Evolutionary conservation across 768 basidiomycete genomes (phyloP).

Genomic region (Amyloporia xantha): DNA sequence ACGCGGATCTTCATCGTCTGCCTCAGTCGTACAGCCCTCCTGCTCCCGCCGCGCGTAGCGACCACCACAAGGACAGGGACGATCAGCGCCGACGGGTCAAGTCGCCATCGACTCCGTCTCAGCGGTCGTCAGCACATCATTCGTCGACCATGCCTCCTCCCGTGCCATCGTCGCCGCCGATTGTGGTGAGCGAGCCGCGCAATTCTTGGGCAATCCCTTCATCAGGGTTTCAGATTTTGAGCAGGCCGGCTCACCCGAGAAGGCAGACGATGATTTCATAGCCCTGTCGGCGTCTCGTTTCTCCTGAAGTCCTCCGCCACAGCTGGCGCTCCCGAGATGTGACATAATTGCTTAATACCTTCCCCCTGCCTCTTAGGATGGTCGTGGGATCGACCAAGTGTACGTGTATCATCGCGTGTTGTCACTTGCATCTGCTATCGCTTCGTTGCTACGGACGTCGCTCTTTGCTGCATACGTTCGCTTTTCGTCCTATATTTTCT

Average conservation of each 20-base stretch:
- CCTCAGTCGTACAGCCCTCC: neutral
- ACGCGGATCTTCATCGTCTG: conserved; percentile 6
- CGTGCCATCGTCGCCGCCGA: conserved; percentile 13
- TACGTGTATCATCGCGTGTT: neutral
- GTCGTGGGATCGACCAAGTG: neutral
- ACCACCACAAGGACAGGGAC: conserved; percentile 7
- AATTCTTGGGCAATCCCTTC: conserved; percentile 8
- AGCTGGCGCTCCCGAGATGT: neutral
- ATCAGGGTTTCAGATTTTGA: conserved; percentile 22
- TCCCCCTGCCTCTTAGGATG: neutral
- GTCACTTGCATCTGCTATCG: neutral
- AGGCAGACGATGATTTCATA: conserved; percentile 24
- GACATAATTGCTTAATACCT: neutral
- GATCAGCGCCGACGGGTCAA: conserved; percentile 7
- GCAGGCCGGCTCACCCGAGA: conserved; percentile 17
- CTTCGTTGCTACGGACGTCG: neutral
- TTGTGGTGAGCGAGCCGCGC: conserved; percentile 12
- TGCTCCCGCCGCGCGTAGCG: conserved; percentile 3
- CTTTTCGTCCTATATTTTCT: neutral
- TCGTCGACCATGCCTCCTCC: conserved; percentile 18
- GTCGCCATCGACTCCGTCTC: conserved; percentile 1
- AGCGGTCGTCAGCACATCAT: conserved; percentile 9
- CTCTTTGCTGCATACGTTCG: neutral
- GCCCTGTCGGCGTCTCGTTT: neutral
- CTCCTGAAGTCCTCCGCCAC: neutral